Percentiles rank a stretch among this genome's conserved stretches.
Conservation (phyloP, 305 asterid genomes). For the Caryopteris hybrid region DNA sequence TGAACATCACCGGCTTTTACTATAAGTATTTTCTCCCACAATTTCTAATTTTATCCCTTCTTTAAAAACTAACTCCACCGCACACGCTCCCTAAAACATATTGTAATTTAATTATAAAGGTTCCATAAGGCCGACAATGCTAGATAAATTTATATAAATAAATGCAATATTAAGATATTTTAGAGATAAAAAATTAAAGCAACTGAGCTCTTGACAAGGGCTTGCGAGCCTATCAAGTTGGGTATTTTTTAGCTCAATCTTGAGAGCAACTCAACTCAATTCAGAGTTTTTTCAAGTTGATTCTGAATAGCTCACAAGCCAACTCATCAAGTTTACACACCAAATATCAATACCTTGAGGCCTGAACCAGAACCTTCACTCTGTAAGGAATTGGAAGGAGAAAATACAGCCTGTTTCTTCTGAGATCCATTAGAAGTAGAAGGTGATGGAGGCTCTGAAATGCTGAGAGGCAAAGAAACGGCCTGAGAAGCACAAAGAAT, state of each 20-base stretch:
- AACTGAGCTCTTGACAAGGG: neutral
- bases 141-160: no score
- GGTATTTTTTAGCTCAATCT: no score
- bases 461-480: constrained; percentile 45
- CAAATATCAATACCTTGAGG: constrained; percentile 47
- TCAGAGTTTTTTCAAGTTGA: neutral
- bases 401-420: constrained; percentile 26
- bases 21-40: neutral
- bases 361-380: constrained; percentile 48
- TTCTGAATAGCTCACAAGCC: no score
- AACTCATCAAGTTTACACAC: neutral
- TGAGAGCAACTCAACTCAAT: no score
- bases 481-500: constrained; percentile 38
- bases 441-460: constrained; percentile 50
- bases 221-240: neutral
- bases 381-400: constrained; percentile 34
- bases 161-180: no score
- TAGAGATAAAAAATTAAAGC: neutral
- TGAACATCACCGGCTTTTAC: no score
- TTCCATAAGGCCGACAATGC: neutral
- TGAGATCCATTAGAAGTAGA: constrained; percentile 43
- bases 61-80: neutral
- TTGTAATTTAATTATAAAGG: neutral
- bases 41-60: neutral
- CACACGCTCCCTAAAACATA: neutral